These are phyloP conservation scores for Talaromyces sp. DNA, from an alignment of 2,329 filamentous ascomycete species.

Conservation along the genomic window DNA sequence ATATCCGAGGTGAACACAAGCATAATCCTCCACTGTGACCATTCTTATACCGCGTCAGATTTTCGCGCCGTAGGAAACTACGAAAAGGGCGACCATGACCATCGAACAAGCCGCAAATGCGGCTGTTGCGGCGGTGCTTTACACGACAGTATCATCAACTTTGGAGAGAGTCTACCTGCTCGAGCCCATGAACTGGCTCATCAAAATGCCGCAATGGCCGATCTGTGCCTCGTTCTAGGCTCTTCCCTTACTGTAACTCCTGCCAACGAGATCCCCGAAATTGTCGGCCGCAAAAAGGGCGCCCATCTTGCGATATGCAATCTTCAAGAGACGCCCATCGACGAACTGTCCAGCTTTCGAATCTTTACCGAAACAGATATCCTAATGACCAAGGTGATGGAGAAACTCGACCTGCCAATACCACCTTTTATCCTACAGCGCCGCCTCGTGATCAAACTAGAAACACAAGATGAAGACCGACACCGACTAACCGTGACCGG, in stretches of 20 bases:
- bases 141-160: background rate
- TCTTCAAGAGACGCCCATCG: constrained; percentile 39
- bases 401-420: background rate
- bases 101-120: constrained; percentile 44
- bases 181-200: constrained; percentile 20
- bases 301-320: constrained; percentile 42
- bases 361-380: constrained; percentile 19
- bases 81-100: constrained; percentile 38
- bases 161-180: background rate
- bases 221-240: constrained; percentile 43
- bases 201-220: constrained; percentile 35
- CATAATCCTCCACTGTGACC: background rate
- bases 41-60: constrained; percentile 23
- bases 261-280: constrained; percentile 37
- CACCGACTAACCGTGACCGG: background rate
- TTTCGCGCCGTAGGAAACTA: constrained; percentile 41
- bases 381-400: background rate
- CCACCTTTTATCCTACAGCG: background rate
- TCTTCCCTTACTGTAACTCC: constrained; percentile 43
- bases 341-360: constrained; percentile 27
- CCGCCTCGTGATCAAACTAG: background rate
- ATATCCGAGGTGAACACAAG: constrained; percentile 30
- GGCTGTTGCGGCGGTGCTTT: constrained; percentile 33
- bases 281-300: constrained; percentile 12
- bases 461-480: background rate